Evolutionary conservation across 768 basidiomycete genomes (phyloP), one percentile per base, ranked within the genome.

Genomic region (Boletus subcaerulescens): DNA sequence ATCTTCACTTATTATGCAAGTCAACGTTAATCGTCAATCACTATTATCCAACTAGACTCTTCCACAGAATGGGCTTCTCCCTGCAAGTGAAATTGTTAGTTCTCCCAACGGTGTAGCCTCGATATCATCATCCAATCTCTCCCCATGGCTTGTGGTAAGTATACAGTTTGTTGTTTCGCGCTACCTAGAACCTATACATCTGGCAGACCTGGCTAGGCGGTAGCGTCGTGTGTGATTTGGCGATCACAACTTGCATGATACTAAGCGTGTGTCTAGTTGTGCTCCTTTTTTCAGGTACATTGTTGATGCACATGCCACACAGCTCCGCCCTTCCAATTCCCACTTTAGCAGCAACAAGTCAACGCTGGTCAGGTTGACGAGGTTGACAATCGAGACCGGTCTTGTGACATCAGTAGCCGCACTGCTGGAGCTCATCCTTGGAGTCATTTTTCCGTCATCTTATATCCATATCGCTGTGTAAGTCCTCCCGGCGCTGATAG

Each of bases 311-410:
- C 22, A 47, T 4, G 10, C 4, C 5, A 8, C 26, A 44, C 39
- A 68, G 66, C 48, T 68, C 32, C 54, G 45, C 20, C 17, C 50
- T 17, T 55, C 61, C n/a, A 43, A 48, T 29, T 52, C 56, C 5
- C 9, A 42, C n/a, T 55, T 58, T 20, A 15, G 9, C 15, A 32
- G 32, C 3, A 56, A 18, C 17, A 60, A 45, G 5, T 56, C 45
- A 3, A 41, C n/a, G 3, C 13, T 62, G 10, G 24, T 38, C 39
- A 39, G 50, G 32, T 31, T 66, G 7, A 68, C 58, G 1, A 65
- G 38, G 47, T 43, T 68, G 13, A 61, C 64, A 15, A 47, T 66
- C 15, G 65, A 68, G 32, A 68, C 64, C 0, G 67, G 67, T 2
- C 50, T 60, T 13, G 45, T 66, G 9, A 68, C 66, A 11, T 55